Evolutionary conservation across 768 basidiomycete genomes (phyloP).

Genomic region (Naganishia antarctica): DNA sequence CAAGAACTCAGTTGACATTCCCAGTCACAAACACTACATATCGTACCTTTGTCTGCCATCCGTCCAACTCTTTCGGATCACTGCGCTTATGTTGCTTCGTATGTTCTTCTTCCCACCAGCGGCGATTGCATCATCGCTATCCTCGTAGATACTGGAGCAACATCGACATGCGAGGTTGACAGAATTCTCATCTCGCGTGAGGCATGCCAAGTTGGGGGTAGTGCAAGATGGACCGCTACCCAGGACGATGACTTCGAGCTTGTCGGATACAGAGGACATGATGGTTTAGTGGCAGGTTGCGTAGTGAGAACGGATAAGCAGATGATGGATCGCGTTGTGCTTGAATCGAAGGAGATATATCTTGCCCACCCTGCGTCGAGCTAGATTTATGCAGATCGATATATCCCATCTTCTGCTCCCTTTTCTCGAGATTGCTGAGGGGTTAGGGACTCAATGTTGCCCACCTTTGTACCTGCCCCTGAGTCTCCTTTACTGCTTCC

Average conservation of each 20-base stretch:
- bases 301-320: neutral
- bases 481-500: too few relatives aligned
- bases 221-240: constrained; percentile 14
- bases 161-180: constrained; percentile 4
- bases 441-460: too few relatives aligned
- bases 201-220: constrained; percentile 7
- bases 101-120: constrained; percentile 6
- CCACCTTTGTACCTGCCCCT: too few relatives aligned
- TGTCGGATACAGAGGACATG: neutral
- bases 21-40: neutral
- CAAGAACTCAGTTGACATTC: neutral
- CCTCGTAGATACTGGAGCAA: neutral
- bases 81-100: neutral
- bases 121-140: neutral
- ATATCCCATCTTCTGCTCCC: too few relatives aligned
- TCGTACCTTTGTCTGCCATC: constrained; percentile 12
- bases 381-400: too few relatives aligned
- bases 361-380: too few relatives aligned
- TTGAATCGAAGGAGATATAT: too few relatives aligned
- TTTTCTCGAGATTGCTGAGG: too few relatives aligned
- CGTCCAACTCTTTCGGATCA: constrained; percentile 1
- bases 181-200: neutral
- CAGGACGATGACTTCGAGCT: constrained; percentile 12
- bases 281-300: neutral
- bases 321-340: too few relatives aligned